Base-by-base conservation (phyloP, 441 rosid species). In the Aquilaria agallochum region DNA sequence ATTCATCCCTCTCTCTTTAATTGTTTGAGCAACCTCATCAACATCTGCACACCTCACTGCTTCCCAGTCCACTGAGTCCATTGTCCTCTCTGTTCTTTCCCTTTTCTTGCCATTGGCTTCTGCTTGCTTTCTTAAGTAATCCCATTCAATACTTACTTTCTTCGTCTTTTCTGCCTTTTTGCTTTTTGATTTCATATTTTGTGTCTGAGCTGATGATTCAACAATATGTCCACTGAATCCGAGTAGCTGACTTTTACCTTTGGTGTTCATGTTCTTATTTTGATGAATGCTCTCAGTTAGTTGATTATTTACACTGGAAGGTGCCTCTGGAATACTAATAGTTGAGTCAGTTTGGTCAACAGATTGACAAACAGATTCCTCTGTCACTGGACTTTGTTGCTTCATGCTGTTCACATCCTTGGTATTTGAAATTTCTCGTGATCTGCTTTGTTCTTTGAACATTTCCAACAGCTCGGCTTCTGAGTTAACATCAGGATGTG, bases 1-100 rank as follows among this genome's bases (percentile, higher is more conserved):
- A 80, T 86, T 86, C 89, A 86, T 86, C 50, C 92, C 92, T 45
- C 92, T 82, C 15, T 74, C 87, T 71, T 74, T 86, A 56, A 86
- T 86, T 48, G 92, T 77, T 45, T 81, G 56, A 30, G 92, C 87
- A 53, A 86, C 76, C 64, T 76, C 74, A 46, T 63, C 55, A 63
- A 81, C 87, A 56, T 86, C 72, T 50, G 86, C 81, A 0, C 70
- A 66, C 75, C 87, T 80, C 59, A 86, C 74, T 15, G 86, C 79
- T 61, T 83, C 84, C 89, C 89, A 86, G 68, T 86, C 87, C 42
- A 86, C 78, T 44, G 89, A 74, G 64, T 86, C 92, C 75, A 67
- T 68, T 55, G 84, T 76, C 56, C 75, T 75, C 62, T 67, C 54
- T 51, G 87, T 74, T 55, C 71, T 86, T 60, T 69, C 78, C 71